Conservation (phyloP, 805 yeast genomes). For the Pichia pseudocactophila region DNA sequence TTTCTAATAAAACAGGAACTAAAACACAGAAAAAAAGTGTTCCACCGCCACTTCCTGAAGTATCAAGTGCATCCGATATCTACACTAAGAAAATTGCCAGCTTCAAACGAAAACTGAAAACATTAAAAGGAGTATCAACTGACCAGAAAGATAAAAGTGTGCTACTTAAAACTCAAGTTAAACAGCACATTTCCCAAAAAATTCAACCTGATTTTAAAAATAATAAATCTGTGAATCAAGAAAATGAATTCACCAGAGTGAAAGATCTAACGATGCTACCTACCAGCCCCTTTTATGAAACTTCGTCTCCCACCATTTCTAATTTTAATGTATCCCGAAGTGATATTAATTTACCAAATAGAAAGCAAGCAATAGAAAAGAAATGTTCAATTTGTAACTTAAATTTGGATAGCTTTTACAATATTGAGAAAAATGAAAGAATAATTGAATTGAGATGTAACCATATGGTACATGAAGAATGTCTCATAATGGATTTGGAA, state of each 20-base stretch:
- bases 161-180: background rate
- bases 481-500: slow-evolving; percentile 37
- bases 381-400: slow-evolving; percentile 41
- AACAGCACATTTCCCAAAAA: background rate
- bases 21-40: background rate
- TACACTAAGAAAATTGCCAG: slow-evolving; percentile 16
- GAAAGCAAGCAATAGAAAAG: slow-evolving; percentile 1
- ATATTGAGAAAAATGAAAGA: slow-evolving; percentile 33
- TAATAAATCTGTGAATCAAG: too few species aligned
- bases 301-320: slow-evolving; percentile 1
- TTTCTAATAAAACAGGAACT: background rate
- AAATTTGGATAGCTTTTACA: slow-evolving; percentile 33
- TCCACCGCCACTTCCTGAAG: slow-evolving; percentile 18
- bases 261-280: too few species aligned
- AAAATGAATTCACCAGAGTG: too few species aligned
- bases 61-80: slow-evolving; percentile 10
- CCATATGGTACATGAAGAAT: slow-evolving; percentile 51
- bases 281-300: background rate
- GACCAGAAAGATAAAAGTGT: background rate
- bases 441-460: slow-evolving; percentile 44
- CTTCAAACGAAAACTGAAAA: slow-evolving; percentile 18
- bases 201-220: too few species aligned
- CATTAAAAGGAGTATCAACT: slow-evolving; percentile 2
- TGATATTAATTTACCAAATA: background rate
- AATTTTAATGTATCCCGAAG: background rate